Conservation (phyloP, 495 filamentous ascomycete genomes). For the Penicillium verhagenii region DNA sequence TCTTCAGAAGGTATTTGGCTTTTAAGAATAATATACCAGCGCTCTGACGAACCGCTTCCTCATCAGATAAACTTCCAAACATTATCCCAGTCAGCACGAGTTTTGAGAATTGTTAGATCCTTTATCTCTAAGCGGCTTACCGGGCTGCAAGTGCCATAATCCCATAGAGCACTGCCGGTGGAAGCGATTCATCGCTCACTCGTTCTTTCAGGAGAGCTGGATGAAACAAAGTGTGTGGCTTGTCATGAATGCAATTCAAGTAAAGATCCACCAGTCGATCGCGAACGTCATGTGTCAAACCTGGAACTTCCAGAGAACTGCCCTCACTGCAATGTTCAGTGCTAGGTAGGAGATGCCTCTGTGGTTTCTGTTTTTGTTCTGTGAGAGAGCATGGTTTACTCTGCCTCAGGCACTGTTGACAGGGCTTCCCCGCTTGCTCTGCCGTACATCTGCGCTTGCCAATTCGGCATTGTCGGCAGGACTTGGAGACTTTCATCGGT, state of each 20-base stretch:
- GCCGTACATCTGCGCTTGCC: constrained; percentile 6
- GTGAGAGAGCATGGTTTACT: constrained; percentile 7
- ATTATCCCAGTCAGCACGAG: background rate
- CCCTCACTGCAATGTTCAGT: background rate
- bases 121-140: constrained; percentile 15
- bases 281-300: constrained; percentile 1
- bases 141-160: constrained; percentile 22
- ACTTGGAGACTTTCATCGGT: constrained; percentile 9
- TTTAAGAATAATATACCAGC: constrained; percentile 6
- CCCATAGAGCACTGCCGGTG: constrained; percentile 10
- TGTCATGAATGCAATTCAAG: constrained; percentile 29
- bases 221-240: constrained; percentile 30
- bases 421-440: background rate
- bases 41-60: background rate
- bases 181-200: constrained; percentile 4
- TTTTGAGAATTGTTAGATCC: background rate
- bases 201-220: constrained; percentile 9
- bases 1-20: constrained; percentile 14
- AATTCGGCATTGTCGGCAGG: constrained; percentile 8
- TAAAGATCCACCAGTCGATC: constrained; percentile 26
- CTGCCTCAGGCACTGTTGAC: constrained; percentile 6
- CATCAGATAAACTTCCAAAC: background rate
- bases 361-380: background rate
- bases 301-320: no score
- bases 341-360: background rate